phyloP scores from a whole-genome alignment of 148 eudicot genomes.

The Cornus suecica region DNA sequence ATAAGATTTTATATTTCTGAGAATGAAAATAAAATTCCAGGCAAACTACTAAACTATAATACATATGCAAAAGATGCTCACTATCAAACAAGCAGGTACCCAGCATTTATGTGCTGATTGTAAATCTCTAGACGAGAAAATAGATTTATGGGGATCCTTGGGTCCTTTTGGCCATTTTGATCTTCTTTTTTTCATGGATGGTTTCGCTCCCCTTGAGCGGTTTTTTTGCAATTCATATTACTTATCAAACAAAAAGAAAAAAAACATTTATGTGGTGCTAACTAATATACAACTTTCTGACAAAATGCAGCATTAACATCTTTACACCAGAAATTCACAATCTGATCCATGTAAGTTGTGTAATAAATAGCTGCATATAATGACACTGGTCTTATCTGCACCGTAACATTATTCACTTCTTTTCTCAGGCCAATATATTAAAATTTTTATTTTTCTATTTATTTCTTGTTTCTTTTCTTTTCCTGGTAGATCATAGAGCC shows the following conservation, averaged over 20 bases:
- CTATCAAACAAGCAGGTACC: background rate
- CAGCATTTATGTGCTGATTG: no score
- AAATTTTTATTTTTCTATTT: background rate
- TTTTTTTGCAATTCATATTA: no score
- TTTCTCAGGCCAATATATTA: background rate
- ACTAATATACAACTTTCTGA: background rate
- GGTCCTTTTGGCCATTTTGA: no score
- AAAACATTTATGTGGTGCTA: background rate
- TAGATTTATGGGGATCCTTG: no score
- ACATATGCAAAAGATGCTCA: background rate
- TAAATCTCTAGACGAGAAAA: no score
- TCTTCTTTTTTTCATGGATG: no score
- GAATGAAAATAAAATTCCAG: background rate
- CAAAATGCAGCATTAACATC: background rate
- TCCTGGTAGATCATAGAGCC: background rate
- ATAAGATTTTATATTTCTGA: background rate
- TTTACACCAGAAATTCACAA: background rate
- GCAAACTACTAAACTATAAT: background rate
- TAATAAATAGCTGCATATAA: background rate
- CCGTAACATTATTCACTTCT: background rate
- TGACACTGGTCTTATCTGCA: background rate
- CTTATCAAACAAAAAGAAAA: no score
- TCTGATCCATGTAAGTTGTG: background rate
- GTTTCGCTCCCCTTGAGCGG: no score
- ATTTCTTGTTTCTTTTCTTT: no score